Evolutionary conservation across 2,329 filamentous ascomycete species (phyloP).

Genomic region (Calonectria leucothoes): DNA sequence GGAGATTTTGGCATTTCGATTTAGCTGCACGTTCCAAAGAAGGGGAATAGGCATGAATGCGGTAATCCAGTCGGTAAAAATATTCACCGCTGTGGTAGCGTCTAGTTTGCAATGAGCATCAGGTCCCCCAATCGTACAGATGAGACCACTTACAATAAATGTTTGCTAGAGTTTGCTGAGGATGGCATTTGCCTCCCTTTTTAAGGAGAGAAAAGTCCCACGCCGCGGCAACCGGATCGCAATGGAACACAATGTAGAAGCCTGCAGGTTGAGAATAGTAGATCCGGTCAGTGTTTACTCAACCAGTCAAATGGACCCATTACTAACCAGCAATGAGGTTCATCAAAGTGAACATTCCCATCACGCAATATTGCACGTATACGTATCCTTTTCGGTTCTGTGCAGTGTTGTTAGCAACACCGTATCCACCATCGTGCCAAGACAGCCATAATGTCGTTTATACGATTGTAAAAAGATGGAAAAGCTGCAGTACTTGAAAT

Average conservation of each 20-base stretch:
- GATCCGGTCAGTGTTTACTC: neutral
- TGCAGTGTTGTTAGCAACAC: too few species aligned
- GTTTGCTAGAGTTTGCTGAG: neutral
- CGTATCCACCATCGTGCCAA: too few species aligned
- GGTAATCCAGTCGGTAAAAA: neutral
- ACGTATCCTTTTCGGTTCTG: neutral
- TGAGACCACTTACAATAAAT: neutral
- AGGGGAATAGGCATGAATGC: neutral
- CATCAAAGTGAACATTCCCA: neutral
- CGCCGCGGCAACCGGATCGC: neutral
- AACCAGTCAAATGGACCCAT: neutral
- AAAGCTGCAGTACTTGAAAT: neutral
- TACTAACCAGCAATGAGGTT: neutral
- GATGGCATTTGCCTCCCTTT: neutral
- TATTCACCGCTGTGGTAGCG: neutral
- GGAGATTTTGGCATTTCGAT: neutral
- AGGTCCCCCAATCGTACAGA: neutral
- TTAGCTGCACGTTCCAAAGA: neutral
- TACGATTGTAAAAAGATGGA: neutral
- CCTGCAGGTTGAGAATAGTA: neutral
- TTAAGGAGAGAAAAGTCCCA: neutral
- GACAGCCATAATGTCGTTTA: neutral
- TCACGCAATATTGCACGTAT: neutral
- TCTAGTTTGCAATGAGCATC: neutral
- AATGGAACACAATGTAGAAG: neutral